Base-by-base conservation (phyloP, 345 rosid genomes). In the Abelmoschus esculentus region DNA sequence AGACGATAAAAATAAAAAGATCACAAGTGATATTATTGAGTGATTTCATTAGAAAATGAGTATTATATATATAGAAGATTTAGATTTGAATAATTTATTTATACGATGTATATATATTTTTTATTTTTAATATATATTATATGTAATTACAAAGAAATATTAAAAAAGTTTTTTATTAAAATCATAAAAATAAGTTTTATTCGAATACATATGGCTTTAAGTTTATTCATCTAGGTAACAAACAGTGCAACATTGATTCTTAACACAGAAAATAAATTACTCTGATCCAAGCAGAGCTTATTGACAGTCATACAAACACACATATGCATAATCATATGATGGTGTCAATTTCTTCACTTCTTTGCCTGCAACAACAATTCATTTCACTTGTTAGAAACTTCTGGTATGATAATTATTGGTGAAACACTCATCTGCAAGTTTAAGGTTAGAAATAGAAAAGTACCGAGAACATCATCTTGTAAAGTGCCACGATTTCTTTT, bases 401-500 rank as follows among this genome's bases (percentile, higher is more conserved):
- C 46, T 42, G 46, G 46, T 42, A 42, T 49, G 54, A 54, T 36
- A 49, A 4, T 28, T 31, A 18, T 5, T 65, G 22, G 7, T 47
- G 36, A 47, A 14, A 0, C 12, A 6, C 49, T 9, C 9, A 8
- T 34, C n/a, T 34, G 36, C 28, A 7, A 36, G 5, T 1, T 38
- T 38, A 7, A 61, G 47, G 29, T 14, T 61, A 32, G 29, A 9
- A 10, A 26, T 11, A 10, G 47, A 9, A 36, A 1, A 46, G 19
- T 80, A 89, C 98, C 85, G 70, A 4, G 78, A 81, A 80, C 8
- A 71, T 82, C 49, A 36, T 74, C 82, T 79, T 87, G 77, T 76
- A 89, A 46, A 8, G n/a, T 75, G 79, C 85, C 54, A 42, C 61
- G 26, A 82, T 40, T 74, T 74, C 83, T 63, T 82, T 76, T 0